Conservation (phyloP, 1,284 basidiomycete species). For the Cryptococcus jaspeensis region DNA sequence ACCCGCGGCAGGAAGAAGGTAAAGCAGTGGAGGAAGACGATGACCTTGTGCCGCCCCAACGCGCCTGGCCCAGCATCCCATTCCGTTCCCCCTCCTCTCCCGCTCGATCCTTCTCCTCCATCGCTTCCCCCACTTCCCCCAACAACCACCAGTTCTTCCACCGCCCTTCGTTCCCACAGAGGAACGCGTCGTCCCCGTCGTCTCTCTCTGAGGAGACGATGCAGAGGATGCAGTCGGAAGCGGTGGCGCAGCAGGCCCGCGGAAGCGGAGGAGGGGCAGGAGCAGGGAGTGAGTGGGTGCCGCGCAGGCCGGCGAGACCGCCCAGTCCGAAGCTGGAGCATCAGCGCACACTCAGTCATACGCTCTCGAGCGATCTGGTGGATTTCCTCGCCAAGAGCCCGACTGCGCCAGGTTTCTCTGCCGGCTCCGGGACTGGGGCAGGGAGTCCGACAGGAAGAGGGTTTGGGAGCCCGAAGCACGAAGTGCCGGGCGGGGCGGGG, state of each 20-base stretch:
- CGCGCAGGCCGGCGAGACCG: slow-evolving; percentile 38
- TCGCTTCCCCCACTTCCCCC: not conserved
- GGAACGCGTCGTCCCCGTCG: slow-evolving; percentile 16
- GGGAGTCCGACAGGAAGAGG: too few species aligned
- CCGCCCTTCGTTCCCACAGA: slow-evolving; percentile 7
- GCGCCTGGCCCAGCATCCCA: slow-evolving; percentile 11
- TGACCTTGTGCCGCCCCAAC: not conserved
- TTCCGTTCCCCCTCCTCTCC: slow-evolving; percentile 13
- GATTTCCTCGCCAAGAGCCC: slow-evolving; percentile 11
- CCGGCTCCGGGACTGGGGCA: not conserved
- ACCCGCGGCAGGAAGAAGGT: not conserved
- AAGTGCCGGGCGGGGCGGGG: too few species aligned
- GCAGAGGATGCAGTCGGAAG: slow-evolving; percentile 31
- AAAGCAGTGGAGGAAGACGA: not conserved
- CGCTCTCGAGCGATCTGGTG: slow-evolving; percentile 32
- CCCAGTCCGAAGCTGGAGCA: slow-evolving; percentile 32
- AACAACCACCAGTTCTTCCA: slow-evolving; percentile 14
- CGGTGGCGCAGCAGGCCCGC: slow-evolving; percentile 1
- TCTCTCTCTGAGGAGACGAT: slow-evolving; percentile 35
- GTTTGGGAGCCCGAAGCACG: too few species aligned
- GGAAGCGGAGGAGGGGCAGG: not conserved
- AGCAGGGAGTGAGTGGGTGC: slow-evolving; percentile 23
- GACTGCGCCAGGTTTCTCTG: not conserved
- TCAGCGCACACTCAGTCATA: slow-evolving; percentile 20
- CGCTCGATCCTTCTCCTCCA: not conserved